phyloP scores from a whole-genome alignment of 352 stramenopile genomes.

The Phytophthora pini region DNA sequence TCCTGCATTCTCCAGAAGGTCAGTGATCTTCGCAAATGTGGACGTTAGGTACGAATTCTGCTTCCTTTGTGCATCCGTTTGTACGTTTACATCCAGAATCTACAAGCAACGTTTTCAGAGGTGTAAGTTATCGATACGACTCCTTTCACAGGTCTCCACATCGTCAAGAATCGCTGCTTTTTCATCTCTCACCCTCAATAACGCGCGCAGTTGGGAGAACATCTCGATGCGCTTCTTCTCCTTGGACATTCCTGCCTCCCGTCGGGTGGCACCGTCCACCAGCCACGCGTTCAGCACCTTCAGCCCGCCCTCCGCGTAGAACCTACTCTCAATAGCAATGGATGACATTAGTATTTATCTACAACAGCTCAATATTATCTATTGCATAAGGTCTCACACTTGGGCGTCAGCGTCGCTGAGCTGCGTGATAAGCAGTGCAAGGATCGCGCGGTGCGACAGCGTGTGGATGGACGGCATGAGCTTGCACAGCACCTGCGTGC shows the following conservation, averaged over 20 bases:
- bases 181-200: constrained; percentile 57
- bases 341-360: not conserved
- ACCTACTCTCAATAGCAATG: constrained; percentile 37
- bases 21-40: constrained; percentile 66
- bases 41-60: constrained; percentile 71
- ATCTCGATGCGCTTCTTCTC: constrained; percentile 77
- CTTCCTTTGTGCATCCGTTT: constrained; percentile 67
- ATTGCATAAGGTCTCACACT: constrained; percentile 39
- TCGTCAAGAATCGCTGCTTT: not conserved
- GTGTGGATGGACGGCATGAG: constrained; percentile 89
- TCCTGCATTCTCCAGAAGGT: constrained; percentile 68
- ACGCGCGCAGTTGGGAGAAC: constrained; percentile 78
- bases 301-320: constrained; percentile 77
- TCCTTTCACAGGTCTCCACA: not conserved
- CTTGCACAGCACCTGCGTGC: constrained; percentile 81
- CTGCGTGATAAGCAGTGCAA: constrained; percentile 74
- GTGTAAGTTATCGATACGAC: constrained; percentile 2
- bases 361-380: not conserved
- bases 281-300: constrained; percentile 82
- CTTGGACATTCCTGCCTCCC: constrained; percentile 48
- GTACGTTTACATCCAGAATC: constrained; percentile 78
- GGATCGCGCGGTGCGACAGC: constrained; percentile 74
- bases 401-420: constrained; percentile 76
- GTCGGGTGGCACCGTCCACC: constrained; percentile 45
- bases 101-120: constrained; percentile 22